Base-by-base conservation (phyloP, 1,284 basidiomycete species). In the Fomitiporia mediterranea region DNA sequence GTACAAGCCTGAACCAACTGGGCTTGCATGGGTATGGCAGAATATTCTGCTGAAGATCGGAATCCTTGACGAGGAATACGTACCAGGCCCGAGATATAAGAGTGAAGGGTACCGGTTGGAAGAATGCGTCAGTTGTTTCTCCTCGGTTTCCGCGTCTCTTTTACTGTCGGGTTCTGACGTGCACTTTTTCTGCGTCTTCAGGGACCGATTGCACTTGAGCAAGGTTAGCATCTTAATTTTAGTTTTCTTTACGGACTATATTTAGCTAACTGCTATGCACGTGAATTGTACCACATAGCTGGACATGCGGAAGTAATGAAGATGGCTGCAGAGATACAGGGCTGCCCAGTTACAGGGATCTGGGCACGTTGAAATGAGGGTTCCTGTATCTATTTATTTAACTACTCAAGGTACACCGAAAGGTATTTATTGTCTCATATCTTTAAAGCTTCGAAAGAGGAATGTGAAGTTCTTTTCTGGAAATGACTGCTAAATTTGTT, bases 31-130 rank as follows among this genome's bases (percentile, higher is more conserved):
- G 13, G 21, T 63, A 6, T 15, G 40, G 49, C 59, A 63, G 50
- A 35, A 60, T 27, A 28, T 74, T 2, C 40, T 65, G 11, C 69
- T 75, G 3, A 54, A 58, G 35, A 30, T 72, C 23, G 71, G 73
- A 1, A 65, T 66, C 53, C 65, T 71, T 57, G 65, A 66, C 17
- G 67, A 71, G 27, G 28, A 28, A 15, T 44, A 21, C 43, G 58
- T 73, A 56, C 74, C 75, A 7, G 66, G 70, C 6, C 68, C 68
- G 9, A 64, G 70, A 66, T 74, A 64, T 40, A 70, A 66, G 55
- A 70, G 70, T 47, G 62, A 64, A 5, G 75, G 75, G 30, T 77
- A 75, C 61, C 64, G 71, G 2, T 56, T 76, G 15, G 73, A 77
- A 61, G 73, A 76, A 63, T 55, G 74, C 65, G 73, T 73, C 44